phyloP scores from a whole-genome alignment of 2,329 filamentous ascomycete genomes.

The Raffaelea arxii region DNA sequence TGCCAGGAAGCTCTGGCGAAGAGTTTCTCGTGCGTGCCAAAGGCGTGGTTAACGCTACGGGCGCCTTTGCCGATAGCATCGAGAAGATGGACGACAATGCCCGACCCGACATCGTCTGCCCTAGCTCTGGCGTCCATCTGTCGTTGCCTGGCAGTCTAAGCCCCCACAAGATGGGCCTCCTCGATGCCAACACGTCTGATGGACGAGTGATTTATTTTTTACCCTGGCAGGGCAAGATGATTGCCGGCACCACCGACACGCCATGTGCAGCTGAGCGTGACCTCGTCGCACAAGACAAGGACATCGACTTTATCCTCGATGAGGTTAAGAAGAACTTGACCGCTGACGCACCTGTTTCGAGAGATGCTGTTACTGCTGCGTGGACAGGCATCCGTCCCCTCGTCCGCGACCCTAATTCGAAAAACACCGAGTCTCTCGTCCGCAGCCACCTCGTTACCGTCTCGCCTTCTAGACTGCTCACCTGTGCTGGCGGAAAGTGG shows the following conservation, averaged over 20 bases:
- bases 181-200: constrained; percentile 72
- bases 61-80: constrained; percentile 70
- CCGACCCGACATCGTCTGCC: constrained; percentile 67
- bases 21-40: constrained; percentile 66
- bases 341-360: constrained; percentile 64
- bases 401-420: constrained; percentile 69
- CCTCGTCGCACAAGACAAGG: constrained; percentile 63
- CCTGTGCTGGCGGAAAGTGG: constrained; percentile 79
- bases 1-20: constrained; percentile 39
- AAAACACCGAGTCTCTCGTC: constrained; percentile 74
- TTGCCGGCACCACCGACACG: constrained; percentile 73
- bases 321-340: constrained; percentile 69
- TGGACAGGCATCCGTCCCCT: constrained; percentile 72
- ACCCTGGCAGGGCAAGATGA: constrained; percentile 78
- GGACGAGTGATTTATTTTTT: constrained; percentile 83
- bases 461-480: constrained; percentile 64
- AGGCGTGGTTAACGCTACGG: constrained; percentile 76
- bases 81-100: constrained; percentile 68
- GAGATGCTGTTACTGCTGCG: constrained; percentile 67
- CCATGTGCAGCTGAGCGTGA: constrained; percentile 58
- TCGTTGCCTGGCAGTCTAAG: constrained; percentile 74
- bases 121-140: constrained; percentile 70
- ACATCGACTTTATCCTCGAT: constrained; percentile 72
- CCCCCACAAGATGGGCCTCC: constrained; percentile 70
- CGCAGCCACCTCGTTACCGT: constrained; percentile 71